Evolutionary conservation across 2,329 filamentous ascomycete species (phyloP), one percentile per base, ranked within the genome.

Genomic region (Lasiodiplodia sp.): DNA sequence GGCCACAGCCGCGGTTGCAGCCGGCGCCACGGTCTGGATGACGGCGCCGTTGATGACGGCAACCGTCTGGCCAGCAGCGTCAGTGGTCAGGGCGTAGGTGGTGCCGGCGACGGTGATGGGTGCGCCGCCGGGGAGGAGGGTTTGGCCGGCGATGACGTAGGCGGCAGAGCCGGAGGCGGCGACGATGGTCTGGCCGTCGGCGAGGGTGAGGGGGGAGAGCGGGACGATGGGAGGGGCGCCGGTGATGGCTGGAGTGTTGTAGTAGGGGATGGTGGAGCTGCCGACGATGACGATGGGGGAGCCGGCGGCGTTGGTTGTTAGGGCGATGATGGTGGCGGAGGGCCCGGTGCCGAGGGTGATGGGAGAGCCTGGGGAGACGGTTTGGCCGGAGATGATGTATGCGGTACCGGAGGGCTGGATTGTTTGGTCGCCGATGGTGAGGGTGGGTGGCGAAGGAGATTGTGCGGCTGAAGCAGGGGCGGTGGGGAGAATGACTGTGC

Each of bases 401-500:
- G 21, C 44, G 23, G 67, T n/a, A 31, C n/a, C 21, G 23, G 47
- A 53, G 3, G 62, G 62, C 3, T 55, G 62, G 62, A 65, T 40
- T 10, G 62, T 65, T 28, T 65, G 62, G 31, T 11, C 47, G 31
- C 14, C 31, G 49, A 65, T 14, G 10, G 47, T 65, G 49, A 65
- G 28, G n/a, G 28, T 12, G n/a, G 62, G 31, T 10, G 44, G 18
- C 2, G 44, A 8, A 8, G 49, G 25, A 7, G 60, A n/a, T 25
- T 28, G 23, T 4, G 40, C 3, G 18, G 21, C 71, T 21, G 72
- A 63, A 16, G 74, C 72, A 10, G 77, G 62, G 1, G 74, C 76
- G 6, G 76, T 74, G 14, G 72, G 75, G n/a, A 75, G 66, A 5
- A 73, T 73, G 3, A 71, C 73, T 28, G 75, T 75, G 49, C 74